Evolutionary conservation across 257 asterid species (phyloP).

Genomic region (Craterostigma plantagineum): DNA sequence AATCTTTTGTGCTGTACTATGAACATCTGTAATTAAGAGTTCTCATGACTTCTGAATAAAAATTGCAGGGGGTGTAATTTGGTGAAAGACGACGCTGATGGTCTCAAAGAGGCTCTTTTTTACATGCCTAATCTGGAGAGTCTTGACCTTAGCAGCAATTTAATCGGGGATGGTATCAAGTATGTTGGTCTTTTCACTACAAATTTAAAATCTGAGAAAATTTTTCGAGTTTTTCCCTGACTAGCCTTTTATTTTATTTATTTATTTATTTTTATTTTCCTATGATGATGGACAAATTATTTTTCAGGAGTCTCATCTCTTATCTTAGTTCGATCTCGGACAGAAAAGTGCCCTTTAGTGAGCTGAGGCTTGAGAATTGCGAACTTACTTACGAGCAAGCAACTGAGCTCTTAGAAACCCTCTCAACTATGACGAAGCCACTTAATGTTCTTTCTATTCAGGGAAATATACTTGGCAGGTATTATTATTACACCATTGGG

Average conservation of each 20-base stretch:
- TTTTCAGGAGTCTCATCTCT: conserved; percentile 45
- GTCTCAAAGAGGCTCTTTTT: conserved; percentile 43
- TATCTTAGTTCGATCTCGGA: conserved; percentile 40
- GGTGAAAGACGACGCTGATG: conserved; percentile 34
- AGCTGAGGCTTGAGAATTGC: conserved; percentile 71
- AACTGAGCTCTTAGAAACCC: conserved; percentile 42
- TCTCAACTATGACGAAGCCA: conserved; percentile 50
- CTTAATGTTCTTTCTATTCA: conserved; percentile 53
- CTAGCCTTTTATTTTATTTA: no score
- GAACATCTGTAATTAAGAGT: no score
- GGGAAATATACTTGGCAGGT: conserved; percentile 84
- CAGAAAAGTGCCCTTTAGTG: conserved; percentile 29
- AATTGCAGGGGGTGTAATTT: conserved; percentile 52
- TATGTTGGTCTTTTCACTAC: conserved; percentile 11
- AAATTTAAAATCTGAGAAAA: background rate
- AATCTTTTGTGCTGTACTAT: conserved; percentile 5
- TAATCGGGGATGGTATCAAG: conserved; percentile 66
- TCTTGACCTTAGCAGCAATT: conserved; percentile 80
- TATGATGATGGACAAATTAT: conserved; percentile 3
- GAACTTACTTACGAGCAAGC: conserved; percentile 46
- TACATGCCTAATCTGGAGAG: conserved; percentile 66
- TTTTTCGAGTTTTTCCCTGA: background rate
- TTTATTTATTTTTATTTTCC: background rate
- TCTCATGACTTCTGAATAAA: no score
- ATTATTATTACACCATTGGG: conserved; percentile 4